A percentile compares a stretch with the other conserved stretches of the same genome.
These are phyloP conservation scores for Neonectria ditissima DNA, from an alignment of 2,329 filamentous ascomycete species.

Conservation along the genomic window DNA sequence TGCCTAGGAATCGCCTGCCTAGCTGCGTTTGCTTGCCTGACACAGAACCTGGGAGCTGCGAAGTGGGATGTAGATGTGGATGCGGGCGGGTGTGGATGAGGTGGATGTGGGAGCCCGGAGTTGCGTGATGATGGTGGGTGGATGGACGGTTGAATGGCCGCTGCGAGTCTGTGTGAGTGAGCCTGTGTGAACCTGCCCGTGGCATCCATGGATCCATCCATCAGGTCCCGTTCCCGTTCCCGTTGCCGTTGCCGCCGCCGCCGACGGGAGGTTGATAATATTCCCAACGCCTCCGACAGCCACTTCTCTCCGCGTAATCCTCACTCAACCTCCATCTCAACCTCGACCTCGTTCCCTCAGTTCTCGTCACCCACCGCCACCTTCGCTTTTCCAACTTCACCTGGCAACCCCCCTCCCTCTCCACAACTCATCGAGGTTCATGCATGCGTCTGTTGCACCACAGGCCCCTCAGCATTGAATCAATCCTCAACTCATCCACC, in stretches of 20 bases:
- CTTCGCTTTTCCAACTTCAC: not conserved
- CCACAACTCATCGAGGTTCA: too few relatives aligned
- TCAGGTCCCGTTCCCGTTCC: too few relatives aligned
- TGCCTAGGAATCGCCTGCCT: too few relatives aligned
- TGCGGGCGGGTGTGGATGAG: too few relatives aligned
- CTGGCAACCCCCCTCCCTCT: too few relatives aligned
- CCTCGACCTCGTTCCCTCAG: conserved; percentile 3
- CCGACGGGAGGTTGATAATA: conserved; percentile 26
- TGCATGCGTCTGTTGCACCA: conserved; percentile 6
- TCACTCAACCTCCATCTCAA: not conserved
- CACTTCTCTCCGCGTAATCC: not conserved
- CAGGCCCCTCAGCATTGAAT: conserved; percentile 8
- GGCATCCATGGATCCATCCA: too few relatives aligned
- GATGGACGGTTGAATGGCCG: not conserved
- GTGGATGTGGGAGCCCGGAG: not conserved
- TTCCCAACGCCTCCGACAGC: conserved; percentile 21
- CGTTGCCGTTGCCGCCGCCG: conserved; percentile 21
- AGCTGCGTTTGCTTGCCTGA: too few relatives aligned
- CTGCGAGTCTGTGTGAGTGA: not conserved
- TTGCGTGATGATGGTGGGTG: conserved; percentile 29
- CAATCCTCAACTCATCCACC: not conserved
- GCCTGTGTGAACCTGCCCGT: conserved; percentile 1
- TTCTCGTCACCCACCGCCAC: too few relatives aligned
- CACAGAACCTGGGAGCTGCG: too few relatives aligned
- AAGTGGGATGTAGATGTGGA: not conserved